A percentile compares a stretch with the other conserved stretches of the same genome.
Evolutionary conservation across 805 yeast genomes (phyloP).

Genomic region (Wickerhamiella azyma): DNA sequence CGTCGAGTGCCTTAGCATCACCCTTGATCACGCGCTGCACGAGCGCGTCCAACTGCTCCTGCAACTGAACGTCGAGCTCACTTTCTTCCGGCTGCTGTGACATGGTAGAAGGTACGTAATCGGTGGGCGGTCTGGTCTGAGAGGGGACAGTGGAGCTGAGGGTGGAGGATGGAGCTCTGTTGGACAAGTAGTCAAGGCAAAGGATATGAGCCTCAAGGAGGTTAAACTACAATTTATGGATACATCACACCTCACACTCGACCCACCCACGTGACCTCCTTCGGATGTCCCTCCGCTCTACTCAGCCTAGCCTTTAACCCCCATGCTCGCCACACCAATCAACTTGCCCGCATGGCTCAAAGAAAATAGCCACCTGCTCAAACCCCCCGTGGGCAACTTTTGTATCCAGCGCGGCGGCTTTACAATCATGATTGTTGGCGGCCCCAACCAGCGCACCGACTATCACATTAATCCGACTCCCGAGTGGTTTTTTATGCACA

Average conservation of each 20-base stretch:
- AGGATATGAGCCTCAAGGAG: too few relatives aligned
- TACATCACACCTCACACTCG: too few relatives aligned
- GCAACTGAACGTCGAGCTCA: conserved; percentile 84
- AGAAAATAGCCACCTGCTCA: conserved; percentile 59
- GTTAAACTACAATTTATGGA: too few relatives aligned
- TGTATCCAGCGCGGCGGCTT: conserved; percentile 86
- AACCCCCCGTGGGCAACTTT: conserved; percentile 87
- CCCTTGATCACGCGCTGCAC: conserved; percentile 56
- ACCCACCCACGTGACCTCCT: background rate
- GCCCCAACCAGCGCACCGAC: conserved; percentile 88
- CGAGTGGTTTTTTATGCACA: conserved; percentile 80
- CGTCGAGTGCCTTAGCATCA: conserved; percentile 38
- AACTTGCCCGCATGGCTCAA: conserved; percentile 69
- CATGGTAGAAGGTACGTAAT: background rate
- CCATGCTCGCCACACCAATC: conserved; percentile 34
- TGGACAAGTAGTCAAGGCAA: too few relatives aligned
- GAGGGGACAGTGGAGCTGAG: too few relatives aligned
- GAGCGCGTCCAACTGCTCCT: conserved; percentile 70
- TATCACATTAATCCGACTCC: conserved; percentile 91
- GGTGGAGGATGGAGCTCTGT: too few relatives aligned
- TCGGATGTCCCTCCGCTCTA: too few relatives aligned
- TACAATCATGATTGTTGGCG: conserved; percentile 92
- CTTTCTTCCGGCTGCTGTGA: conserved; percentile 46
- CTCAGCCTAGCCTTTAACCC: too few relatives aligned
- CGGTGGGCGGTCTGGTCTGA: too few relatives aligned